Evolutionary conservation across 139 green algal species (phyloP).

Genomic region (Tetradesmus lagerheimii): DNA sequence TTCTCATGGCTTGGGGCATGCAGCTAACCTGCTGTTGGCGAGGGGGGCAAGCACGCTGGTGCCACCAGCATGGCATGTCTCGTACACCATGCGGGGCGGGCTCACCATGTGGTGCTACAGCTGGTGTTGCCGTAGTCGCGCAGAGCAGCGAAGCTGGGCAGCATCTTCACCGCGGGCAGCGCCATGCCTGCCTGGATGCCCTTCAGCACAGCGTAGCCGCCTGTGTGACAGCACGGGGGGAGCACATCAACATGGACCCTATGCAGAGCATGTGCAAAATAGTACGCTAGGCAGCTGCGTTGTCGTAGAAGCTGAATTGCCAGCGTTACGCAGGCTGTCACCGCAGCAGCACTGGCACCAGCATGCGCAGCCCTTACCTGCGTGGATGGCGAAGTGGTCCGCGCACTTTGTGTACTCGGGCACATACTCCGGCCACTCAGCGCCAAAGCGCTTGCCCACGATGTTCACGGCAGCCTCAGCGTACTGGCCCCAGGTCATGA

Average conservation of each 20-base stretch:
- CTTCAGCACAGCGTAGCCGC: slow-evolving; percentile 74
- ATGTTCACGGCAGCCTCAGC: slow-evolving; percentile 52
- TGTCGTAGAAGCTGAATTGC: not conserved
- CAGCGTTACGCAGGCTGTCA: not conserved
- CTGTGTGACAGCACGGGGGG: slow-evolving; percentile 27
- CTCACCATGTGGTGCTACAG: slow-evolving; percentile 57
- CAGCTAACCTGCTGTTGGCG: too few relatives aligned
- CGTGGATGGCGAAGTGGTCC: slow-evolving; percentile 69
- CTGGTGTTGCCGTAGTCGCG: slow-evolving; percentile 72
- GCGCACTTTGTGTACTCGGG: slow-evolving; percentile 63
- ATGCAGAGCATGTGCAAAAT: too few relatives aligned
- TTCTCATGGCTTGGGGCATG: too few relatives aligned
- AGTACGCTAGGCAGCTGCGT: too few relatives aligned
- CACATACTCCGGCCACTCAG: slow-evolving; percentile 33
- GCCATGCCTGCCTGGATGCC: slow-evolving; percentile 61
- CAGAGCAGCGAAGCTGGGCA: slow-evolving; percentile 67
- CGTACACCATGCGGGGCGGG: not conserved
- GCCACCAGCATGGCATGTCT: too few relatives aligned
- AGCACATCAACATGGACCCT: not conserved
- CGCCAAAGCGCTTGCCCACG: not conserved
- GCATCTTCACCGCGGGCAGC: slow-evolving; percentile 59
- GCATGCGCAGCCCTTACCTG: slow-evolving; percentile 48
- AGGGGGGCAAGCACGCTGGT: not conserved
- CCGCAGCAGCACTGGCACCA: too few relatives aligned
- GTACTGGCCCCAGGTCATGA: slow-evolving; percentile 72